These are phyloP conservation scores for Fraxinus angustifolia DNA, from an alignment of 305 asterid genomes.

Conservation along the genomic window DNA sequence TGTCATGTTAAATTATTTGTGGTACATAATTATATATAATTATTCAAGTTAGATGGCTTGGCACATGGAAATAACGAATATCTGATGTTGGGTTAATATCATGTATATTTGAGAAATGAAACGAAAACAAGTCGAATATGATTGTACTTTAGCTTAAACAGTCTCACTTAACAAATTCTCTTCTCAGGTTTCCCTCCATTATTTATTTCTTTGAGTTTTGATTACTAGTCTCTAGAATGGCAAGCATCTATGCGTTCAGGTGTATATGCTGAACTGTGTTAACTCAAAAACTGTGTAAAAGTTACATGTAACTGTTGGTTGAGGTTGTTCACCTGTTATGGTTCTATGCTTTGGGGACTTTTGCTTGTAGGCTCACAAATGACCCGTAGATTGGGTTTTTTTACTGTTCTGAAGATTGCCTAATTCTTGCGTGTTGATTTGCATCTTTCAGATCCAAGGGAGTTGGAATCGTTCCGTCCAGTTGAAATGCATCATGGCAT, in stretches of 20 bases:
- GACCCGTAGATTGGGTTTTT: too few species aligned
- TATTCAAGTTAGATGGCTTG: not conserved
- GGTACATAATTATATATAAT: not conserved
- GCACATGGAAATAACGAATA: not conserved
- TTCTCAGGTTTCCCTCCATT: too few species aligned
- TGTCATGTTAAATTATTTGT: not conserved
- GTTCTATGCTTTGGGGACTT: too few species aligned
- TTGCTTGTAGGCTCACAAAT: too few species aligned
- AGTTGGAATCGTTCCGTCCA: slow-evolving; percentile 65
- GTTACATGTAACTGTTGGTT: not conserved
- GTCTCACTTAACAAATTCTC: too few species aligned
- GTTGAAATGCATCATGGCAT: slow-evolving; percentile 81
- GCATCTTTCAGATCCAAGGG: slow-evolving; percentile 43
- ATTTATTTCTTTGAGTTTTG: too few species aligned
- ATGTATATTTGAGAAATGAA: not conserved
- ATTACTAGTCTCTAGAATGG: not conserved
- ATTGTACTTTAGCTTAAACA: too few species aligned
- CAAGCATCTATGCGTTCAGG: not conserved
- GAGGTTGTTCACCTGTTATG: not conserved
- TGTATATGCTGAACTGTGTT: not conserved
- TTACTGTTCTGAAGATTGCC: too few species aligned
- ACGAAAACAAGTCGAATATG: not conserved
- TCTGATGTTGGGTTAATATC: not conserved
- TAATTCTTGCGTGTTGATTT: too few species aligned
- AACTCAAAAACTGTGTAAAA: not conserved